Conservation (phyloP, 495 filamentous ascomycete species). For the Penicillium bialowiezense region DNA sequence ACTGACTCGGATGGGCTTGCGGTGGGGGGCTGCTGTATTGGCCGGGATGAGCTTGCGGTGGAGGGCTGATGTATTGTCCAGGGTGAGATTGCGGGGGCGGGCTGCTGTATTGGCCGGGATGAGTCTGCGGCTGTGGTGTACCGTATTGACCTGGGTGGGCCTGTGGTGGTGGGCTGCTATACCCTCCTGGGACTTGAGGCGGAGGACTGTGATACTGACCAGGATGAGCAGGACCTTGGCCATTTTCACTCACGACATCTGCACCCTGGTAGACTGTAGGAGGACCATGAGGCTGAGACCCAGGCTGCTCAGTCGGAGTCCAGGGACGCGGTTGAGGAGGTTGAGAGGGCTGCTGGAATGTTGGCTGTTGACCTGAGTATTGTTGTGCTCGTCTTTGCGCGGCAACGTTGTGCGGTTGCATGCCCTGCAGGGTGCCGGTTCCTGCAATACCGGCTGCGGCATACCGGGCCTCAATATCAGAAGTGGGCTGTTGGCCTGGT, state of each 20-base stretch:
- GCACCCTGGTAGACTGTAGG: slow-evolving; percentile 90
- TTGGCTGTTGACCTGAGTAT: slow-evolving; percentile 57
- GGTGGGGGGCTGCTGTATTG: slow-evolving; percentile 10
- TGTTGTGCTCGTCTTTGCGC: slow-evolving; percentile 73
- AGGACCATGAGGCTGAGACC: slow-evolving; percentile 83
- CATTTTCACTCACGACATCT: slow-evolving; percentile 47
- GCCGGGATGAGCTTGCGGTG: slow-evolving; percentile 9
- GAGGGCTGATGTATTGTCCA: slow-evolving; percentile 4
- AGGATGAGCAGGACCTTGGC: slow-evolving; percentile 29
- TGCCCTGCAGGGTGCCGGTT: slow-evolving; percentile 70
- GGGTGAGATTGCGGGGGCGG: slow-evolving; percentile 11
- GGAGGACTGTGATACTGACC: slow-evolving; percentile 22
- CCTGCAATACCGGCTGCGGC: slow-evolving; percentile 86
- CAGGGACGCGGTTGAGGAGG: slow-evolving; percentile 69
- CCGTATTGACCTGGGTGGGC: neutral
- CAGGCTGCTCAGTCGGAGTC: slow-evolving; percentile 94
- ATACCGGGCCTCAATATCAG: slow-evolving; percentile 85
- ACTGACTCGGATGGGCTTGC: slow-evolving; percentile 14
- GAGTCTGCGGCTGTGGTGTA: slow-evolving; percentile 7
- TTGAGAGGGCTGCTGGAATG: slow-evolving; percentile 42
- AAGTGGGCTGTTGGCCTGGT: slow-evolving; percentile 63
- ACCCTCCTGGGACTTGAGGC: too few relatives aligned
- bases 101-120: slow-evolving; percentile 6
- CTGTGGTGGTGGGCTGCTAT: slow-evolving; percentile 24
- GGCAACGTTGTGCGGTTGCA: slow-evolving; percentile 81